Base-by-base conservation (phyloP, 2,329 filamentous ascomycete genomes). In the Ophiostoma populinum region DNA sequence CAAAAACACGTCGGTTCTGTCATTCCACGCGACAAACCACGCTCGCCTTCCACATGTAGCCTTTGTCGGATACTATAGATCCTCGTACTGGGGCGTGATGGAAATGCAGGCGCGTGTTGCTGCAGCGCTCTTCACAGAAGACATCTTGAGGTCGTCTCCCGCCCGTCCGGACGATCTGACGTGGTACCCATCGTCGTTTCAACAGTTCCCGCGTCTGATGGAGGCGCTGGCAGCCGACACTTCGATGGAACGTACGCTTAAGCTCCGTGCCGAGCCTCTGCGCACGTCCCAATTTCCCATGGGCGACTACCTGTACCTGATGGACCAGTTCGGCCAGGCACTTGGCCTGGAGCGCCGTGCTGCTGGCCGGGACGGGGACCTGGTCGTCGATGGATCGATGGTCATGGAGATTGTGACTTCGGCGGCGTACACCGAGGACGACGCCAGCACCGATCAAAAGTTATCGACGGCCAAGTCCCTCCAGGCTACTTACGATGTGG, bases 81-180 rank as follows among this genome's bases (percentile, higher is more conserved):
- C 79, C 0, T 80, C 81, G 0, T 90, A 82, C 51, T 92, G 82
- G 82, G 78, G 78, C 1, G 73, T 85, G 0, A 83, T 87, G 65
- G 81, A 90, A 51, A 80, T 85, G 76, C 82, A 92, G 54, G 75
- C 81, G 3, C 67, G 77, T 1, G 65, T 80, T 41, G 56, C 86
- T 6, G 63, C 74, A 0, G 52, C 64, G 10, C 50, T 70, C 9
- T 86, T 80, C 21, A 35, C 27, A 13, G 27, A 30, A 3, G 39
- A 41, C 4, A 30, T 11, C 3, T 21, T 16, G 2, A n/a, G n/a
- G 24, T 22, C 3, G 15, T 77, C 53, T 47, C 4, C 28, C 52
- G 1, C 45, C 51, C 2, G 36, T 47, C 2, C 46, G 45, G 37
- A 6, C n/a, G n/a, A n/a, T n/a, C 19, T 15, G 4, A 17, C 25